phyloP scores from a whole-genome alignment of 768 basidiomycete genomes.

The Galerina marginata region DNA sequence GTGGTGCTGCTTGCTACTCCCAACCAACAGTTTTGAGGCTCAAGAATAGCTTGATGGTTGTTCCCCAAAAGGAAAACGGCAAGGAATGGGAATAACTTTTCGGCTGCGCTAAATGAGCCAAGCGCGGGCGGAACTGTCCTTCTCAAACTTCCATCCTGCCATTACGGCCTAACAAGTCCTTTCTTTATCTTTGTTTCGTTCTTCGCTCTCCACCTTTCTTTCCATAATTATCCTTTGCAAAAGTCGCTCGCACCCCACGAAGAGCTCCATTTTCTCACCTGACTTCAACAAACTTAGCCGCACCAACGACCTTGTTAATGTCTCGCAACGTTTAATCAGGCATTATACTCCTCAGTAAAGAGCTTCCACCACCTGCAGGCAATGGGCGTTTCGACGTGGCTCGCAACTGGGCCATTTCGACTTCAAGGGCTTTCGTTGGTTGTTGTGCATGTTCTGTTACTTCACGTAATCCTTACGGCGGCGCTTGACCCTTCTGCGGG shows the following conservation, averaged over 20 bases:
- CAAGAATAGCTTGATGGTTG: no score
- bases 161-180: conserved; percentile 7
- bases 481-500: conserved; percentile 7
- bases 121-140: not conserved
- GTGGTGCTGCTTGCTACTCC: no score
- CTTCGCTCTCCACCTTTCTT: not conserved
- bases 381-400: conserved; percentile 3
- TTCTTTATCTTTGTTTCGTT: conserved; percentile 9
- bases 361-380: not conserved
- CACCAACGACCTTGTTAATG: conserved; percentile 5
- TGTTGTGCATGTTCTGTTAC: conserved; percentile 14
- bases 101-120: conserved; percentile 2
- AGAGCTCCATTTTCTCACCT: conserved; percentile 8
- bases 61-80: no score
- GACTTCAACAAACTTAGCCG: not conserved
- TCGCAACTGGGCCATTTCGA: not conserved
- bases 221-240: not conserved
- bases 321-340: not conserved
- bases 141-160: not conserved
- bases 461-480: conserved; percentile 2
- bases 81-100: not conserved
- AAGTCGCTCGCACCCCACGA: not conserved
- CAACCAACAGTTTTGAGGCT: no score
- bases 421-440: conserved; percentile 1
- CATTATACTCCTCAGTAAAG: not conserved